Base-by-base conservation (phyloP, 345 rosid species). In the Mercurialis annua region DNA sequence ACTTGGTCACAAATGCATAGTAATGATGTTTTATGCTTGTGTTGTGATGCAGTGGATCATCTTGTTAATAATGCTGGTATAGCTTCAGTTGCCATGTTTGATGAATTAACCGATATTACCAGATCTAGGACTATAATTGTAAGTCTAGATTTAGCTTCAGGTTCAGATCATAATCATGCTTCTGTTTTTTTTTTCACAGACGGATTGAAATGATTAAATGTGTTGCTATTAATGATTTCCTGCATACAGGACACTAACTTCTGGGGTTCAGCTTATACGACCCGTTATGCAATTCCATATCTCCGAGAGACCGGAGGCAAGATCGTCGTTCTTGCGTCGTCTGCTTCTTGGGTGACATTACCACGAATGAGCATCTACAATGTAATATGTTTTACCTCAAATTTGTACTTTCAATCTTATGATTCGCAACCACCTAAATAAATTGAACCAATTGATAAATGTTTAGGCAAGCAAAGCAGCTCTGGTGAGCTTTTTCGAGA, bases 1-100 rank as follows among this genome's bases (percentile, higher is more conserved):
- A 51, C 10, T 51, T 3, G 6, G 14, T 12, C 3, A 12, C 54
- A 38, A 23, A 9, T 10, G 20, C 21, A 1, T 27, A 0, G 18
- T 56, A 12, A 11, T 27, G 11, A 27, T 11, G 4, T 3, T 54
- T 4, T 54, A 14, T 26, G 4, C 34, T 30, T 33, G 4, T 26
- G 27, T 27, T 54, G 1, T 5, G 20, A 10, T 57, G 44, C 26
- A 57, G 62, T 57, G 62, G 65, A 29, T 29, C 27, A 88, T 72
- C 72, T 88, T 65, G 92, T 90, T 55, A 78, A 84, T 34, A 88
- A 83, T 70, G 89, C 92, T 10, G 92, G 91, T 31, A 70, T 85
- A 56, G 36, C 29, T 65, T 68, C 82, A 3, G 24, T 77, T 21
- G 67, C 74, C 74, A 57, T 82, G 73, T 77, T 90, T 20, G 84